Evolutionary conservation across 2,329 filamentous ascomycete genomes (phyloP).

Genomic region (Alternaria metachromatica): DNA sequence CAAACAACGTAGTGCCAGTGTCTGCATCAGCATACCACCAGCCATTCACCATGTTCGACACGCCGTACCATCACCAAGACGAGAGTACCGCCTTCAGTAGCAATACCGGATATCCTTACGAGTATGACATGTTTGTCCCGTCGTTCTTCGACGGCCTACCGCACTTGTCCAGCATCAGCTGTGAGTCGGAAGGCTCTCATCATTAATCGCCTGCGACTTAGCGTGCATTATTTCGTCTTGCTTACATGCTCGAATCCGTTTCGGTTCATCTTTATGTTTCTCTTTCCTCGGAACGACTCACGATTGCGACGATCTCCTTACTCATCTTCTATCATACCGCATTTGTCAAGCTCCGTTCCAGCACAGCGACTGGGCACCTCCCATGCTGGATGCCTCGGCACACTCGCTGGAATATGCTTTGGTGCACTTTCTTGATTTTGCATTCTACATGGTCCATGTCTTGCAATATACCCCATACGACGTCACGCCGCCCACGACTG

Average conservation of each 20-base stretch:
- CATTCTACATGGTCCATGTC: slow-evolving; percentile 12
- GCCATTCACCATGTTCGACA: slow-evolving; percentile 10
- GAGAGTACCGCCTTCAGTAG: slow-evolving; percentile 3
- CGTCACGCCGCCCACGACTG: slow-evolving; percentile 34
- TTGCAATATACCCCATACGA: slow-evolving; percentile 37
- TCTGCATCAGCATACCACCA: slow-evolving; percentile 8
- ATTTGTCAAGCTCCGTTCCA: slow-evolving; percentile 9
- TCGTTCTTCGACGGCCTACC: slow-evolving; percentile 19
- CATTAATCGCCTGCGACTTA: neutral
- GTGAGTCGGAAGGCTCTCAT: neutral
- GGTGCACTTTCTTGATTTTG: neutral
- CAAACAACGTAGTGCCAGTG: neutral
- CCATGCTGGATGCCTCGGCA: slow-evolving; percentile 23
- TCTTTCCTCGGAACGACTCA: slow-evolving; percentile 5
- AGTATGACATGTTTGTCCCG: slow-evolving; percentile 1
- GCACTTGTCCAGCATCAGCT: slow-evolving; percentile 5
- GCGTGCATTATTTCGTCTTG: neutral
- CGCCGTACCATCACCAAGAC: slow-evolving; percentile 6
- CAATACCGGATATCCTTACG: slow-evolving; percentile 1
- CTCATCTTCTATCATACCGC: neutral
- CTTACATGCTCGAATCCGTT: neutral
- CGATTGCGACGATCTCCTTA: slow-evolving; percentile 8
- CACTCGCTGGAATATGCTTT: slow-evolving; percentile 11
- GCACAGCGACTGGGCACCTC: slow-evolving; percentile 10
- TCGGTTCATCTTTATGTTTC: neutral